Base-by-base conservation (phyloP, 768 basidiomycete species). In the Phylloporus sp. region DNA sequence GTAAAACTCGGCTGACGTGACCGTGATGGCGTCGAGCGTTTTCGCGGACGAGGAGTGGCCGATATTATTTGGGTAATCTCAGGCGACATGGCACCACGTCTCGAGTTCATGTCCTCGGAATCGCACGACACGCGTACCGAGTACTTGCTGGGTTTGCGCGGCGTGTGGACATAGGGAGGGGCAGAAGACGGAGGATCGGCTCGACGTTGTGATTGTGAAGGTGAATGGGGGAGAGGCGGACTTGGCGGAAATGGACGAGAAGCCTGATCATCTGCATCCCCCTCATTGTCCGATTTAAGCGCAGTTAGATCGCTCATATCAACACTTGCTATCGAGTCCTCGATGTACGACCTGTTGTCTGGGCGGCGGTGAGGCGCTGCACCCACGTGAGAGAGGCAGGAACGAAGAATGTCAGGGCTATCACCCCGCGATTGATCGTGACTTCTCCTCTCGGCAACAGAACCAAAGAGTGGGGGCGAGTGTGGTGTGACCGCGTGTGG, bases 1-100 rank as follows among this genome's bases (percentile, higher is more conserved):
- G 49, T 36, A 10, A 29, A 9, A 42, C 51, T 64, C 6, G 58
- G 48, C 11, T 50, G 57, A 55, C 60, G 64, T 37, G 66, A 54
- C 20, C 50, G 57, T 1, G 60, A 53, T 3, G 52, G 43, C 9
- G 48, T 42, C 0, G 65, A 58, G 6, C 55, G 53, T 22, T 62
- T 65, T 18, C 65, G 63, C 10, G 65, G 68, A 13, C 69, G 67
- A 1, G 70, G 71, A 4, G 70, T 73, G 11, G 53, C 55, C 4
- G 69, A 67, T 27, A 74, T 63, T 18, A 75, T 73, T 7, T 69
- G 56, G 6, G 57, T 49, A 45, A 76, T 65, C 38, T 76, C 73
- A 2, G 74, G 73, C 32, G 65, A 67, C 38, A 49, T 38, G 28
- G 67, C 58, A 31, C 65, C 54, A 29, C 24, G 34, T 35, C 48